These are phyloP conservation scores for Zea luxurians DNA, from an alignment of 176 grass and related monocot species.

Conservation along the genomic window DNA sequence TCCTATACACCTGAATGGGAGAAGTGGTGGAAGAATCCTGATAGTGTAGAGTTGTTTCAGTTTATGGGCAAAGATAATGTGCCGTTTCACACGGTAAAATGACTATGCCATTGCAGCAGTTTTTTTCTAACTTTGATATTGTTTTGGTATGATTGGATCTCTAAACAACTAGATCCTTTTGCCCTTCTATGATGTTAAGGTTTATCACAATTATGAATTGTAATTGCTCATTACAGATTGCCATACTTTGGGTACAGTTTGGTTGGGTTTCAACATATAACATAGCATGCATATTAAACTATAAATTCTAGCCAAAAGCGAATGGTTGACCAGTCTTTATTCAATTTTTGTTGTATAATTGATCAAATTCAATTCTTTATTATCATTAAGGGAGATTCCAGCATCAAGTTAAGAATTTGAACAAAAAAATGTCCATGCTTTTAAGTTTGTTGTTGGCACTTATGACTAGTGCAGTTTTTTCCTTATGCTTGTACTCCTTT, in stretches of 20 bases:
- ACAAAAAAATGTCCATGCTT: not conserved
- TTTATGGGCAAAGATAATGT: slow-evolving; percentile 99
- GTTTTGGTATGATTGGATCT: not conserved
- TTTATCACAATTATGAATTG: not conserved
- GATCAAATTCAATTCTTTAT: not conserved
- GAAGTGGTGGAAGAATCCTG: slow-evolving; percentile 98
- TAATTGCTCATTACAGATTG: not conserved
- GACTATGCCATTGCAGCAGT: slow-evolving; percentile 14
- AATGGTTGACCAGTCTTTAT: slow-evolving; percentile 1
- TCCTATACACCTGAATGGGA: slow-evolving; percentile 98
- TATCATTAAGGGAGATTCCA: slow-evolving; percentile 5
- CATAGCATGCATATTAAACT: not conserved
- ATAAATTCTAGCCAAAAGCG: slow-evolving; percentile 4
- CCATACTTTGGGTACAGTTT: not conserved
- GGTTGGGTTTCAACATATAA: slow-evolving; percentile 1
- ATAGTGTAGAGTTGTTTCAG: slow-evolving; percentile 90
- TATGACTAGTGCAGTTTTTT: not conserved
- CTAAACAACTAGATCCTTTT: not conserved
- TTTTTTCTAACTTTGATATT: slow-evolving; percentile 12
- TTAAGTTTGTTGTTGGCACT: slow-evolving; percentile 2
- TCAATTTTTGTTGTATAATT: not conserved
- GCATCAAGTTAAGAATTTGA: not conserved
- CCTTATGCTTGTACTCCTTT: not conserved
- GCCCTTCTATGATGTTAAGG: not conserved
- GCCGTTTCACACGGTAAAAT: slow-evolving; percentile 94